Conservation (phyloP, 106 monocot species). For the Dioscorea alata region DNA sequence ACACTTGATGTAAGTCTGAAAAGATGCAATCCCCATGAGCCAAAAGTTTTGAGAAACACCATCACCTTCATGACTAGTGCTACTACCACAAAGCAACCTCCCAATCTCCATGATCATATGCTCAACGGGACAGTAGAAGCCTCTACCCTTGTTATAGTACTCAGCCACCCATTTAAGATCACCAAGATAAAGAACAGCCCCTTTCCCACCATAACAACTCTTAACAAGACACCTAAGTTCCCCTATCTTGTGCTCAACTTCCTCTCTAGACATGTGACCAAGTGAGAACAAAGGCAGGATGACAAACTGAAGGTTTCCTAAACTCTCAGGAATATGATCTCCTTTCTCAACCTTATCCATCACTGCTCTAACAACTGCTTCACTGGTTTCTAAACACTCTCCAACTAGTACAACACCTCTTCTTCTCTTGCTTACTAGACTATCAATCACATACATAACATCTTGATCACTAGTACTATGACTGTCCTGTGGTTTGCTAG, state of each 20-base stretch:
- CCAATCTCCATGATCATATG: constrained; percentile 83
- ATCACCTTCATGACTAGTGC: too few species aligned
- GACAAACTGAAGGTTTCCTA: constrained; percentile 57
- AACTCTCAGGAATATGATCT: constrained; percentile 28
- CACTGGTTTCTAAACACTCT: constrained; percentile 53
- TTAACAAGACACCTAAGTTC: constrained; percentile 65
- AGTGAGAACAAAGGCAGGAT: constrained; percentile 64
- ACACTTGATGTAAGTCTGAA: constrained; percentile 56
- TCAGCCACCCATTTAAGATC: constrained; percentile 87
- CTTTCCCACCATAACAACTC: constrained; percentile 53
- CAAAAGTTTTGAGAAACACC: constrained; percentile 28
- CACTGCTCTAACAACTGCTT: constrained; percentile 50
- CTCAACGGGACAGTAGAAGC: constrained; percentile 71
- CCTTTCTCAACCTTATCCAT: constrained; percentile 65
- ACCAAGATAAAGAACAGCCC: constrained; percentile 67
- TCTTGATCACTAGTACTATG: constrained; percentile 26
- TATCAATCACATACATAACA: constrained; percentile 51
- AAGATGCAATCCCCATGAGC: constrained; percentile 55
- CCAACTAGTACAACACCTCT: constrained; percentile 73
- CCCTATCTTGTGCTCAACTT: constrained; percentile 76
- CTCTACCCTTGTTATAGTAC: constrained; percentile 38
- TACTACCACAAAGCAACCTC: constrained; percentile 32
- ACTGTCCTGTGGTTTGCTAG: constrained; percentile 2
- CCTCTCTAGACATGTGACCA: constrained; percentile 41
- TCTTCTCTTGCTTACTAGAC: constrained; percentile 35